Evolutionary conservation across 139 green algal species (phyloP).

Genomic region (Volvox reticuliferus): DNA sequence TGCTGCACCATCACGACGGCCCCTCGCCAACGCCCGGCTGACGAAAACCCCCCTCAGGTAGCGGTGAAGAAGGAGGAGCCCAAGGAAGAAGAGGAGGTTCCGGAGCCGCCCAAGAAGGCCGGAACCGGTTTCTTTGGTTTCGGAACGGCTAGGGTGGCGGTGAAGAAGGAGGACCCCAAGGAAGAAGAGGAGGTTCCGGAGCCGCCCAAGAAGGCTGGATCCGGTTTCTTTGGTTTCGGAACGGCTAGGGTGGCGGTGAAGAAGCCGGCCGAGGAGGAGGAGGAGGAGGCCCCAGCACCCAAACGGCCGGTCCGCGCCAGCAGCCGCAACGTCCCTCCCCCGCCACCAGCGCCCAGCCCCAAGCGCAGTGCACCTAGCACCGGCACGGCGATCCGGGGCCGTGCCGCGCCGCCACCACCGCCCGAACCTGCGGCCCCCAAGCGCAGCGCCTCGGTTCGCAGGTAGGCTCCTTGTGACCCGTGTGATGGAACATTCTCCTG

Average conservation of each 20-base stretch:
- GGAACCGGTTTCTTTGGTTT: constrained; percentile 38
- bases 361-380: neutral
- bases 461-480: neutral
- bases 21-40: too few relatives aligned
- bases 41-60: neutral
- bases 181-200: neutral
- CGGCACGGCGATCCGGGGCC: neutral
- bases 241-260: neutral
- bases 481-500: too few relatives aligned
- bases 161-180: constrained; percentile 19
- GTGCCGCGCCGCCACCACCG: neutral
- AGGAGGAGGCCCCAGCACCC: constrained; percentile 4
- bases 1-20: too few relatives aligned
- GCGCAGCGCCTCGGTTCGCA: neutral
- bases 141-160: neutral
- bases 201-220: constrained; percentile 24
- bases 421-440: neutral
- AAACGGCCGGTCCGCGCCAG: neutral
- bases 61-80: constrained; percentile 25
- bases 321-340: neutral
- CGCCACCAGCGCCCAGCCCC: neutral
- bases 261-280: constrained; percentile 15
- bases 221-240: constrained; percentile 36
- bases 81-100: neutral
- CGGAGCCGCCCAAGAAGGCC: constrained; percentile 22